Conservation (phyloP, 2,329 filamentous ascomycete species). For the Drechslerella stenobrocha region DNA sequence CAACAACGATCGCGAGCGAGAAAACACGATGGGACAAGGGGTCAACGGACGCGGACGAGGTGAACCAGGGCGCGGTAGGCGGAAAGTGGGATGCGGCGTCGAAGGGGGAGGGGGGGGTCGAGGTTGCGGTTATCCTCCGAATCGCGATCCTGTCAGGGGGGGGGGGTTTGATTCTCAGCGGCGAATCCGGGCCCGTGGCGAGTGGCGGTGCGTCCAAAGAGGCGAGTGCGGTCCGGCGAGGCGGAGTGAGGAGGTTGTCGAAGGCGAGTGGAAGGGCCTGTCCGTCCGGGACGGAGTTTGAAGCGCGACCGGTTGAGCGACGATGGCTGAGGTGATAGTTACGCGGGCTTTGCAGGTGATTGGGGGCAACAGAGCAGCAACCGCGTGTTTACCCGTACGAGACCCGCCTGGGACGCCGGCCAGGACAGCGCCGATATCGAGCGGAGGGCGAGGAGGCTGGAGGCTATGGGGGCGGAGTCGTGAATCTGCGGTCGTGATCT, state of each 20-base stretch:
- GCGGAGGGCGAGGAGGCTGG: no score
- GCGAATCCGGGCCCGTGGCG: no score
- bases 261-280: neutral
- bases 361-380: neutral
- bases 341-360: neutral
- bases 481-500: no score
- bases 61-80: neutral
- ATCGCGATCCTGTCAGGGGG: slow-evolving; percentile 40
- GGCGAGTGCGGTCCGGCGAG: no score
- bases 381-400: no score
- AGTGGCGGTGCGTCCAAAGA: no score
- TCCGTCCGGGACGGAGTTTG: slow-evolving; percentile 1
- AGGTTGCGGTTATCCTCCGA: slow-evolving; percentile 40
- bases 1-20: slow-evolving; percentile 17
- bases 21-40: slow-evolving; percentile 2
- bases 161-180: slow-evolving; percentile 13
- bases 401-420: no score
- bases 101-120: slow-evolving; percentile 7
- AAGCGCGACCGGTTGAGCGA: slow-evolving; percentile 12
- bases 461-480: no score
- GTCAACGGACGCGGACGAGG: neutral
- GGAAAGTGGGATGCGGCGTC: slow-evolving; percentile 10
- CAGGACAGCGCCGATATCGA: no score
- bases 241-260: neutral
- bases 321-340: neutral